Evolutionary conservation across 768 basidiomycete species (phyloP).

Genomic region (Omphalotus guepiniiformis): DNA sequence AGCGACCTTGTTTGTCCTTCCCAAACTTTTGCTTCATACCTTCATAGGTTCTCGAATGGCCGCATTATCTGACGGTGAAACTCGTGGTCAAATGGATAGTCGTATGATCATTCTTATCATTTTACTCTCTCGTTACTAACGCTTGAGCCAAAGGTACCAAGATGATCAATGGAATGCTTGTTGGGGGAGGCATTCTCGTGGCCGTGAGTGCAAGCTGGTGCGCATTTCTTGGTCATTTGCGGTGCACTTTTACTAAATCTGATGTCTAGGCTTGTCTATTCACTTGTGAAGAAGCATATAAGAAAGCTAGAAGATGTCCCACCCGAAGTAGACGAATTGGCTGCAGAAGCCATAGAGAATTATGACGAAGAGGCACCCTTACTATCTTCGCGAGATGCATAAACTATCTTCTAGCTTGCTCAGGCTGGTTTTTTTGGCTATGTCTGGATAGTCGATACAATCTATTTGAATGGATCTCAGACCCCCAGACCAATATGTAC

Average conservation of each 20-base stretch:
- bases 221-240: constrained; percentile 18
- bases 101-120: constrained; percentile 36
- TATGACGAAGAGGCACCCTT: constrained; percentile 59
- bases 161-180: constrained; percentile 56
- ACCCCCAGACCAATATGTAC: neutral
- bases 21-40: constrained; percentile 67
- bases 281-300: constrained; percentile 58
- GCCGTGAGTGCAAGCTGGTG: constrained; percentile 66
- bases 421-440: neutral
- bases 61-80: constrained; percentile 69
- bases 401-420: neutral
- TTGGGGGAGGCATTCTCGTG: constrained; percentile 55
- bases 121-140: constrained; percentile 3
- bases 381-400: constrained; percentile 20
- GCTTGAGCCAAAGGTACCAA: constrained; percentile 45
- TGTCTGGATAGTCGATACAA: neutral
- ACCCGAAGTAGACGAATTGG: constrained; percentile 47
- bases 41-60: constrained; percentile 80
- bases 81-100: constrained; percentile 71
- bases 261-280: constrained; percentile 58
- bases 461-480: neutral
- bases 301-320: constrained; percentile 45
- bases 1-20: constrained; percentile 68
- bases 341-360: constrained; percentile 57
- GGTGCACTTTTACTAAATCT: constrained; percentile 12